Percentiles rank a stretch among this genome's conserved stretches.
phyloP scores from a whole-genome alignment of 2,329 filamentous ascomycete species.

The Penicillium verrucosum region DNA sequence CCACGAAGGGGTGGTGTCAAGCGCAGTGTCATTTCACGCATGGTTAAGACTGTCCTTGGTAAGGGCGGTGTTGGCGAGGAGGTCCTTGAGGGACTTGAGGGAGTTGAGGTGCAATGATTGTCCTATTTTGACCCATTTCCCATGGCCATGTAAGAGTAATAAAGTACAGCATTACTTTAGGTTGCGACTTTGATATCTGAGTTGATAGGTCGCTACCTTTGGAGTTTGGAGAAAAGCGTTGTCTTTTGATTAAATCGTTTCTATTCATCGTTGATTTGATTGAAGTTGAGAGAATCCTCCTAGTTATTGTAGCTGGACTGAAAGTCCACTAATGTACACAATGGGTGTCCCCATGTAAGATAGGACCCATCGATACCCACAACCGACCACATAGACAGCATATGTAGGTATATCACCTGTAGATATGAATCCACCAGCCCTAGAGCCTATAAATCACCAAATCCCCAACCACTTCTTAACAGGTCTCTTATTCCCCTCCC shows the following conservation, averaged over 20 bases:
- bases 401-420: not conserved
- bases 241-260: not conserved
- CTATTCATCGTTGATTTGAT: conserved; percentile 10
- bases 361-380: not conserved
- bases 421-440: not conserved
- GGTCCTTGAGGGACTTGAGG: conserved; percentile 75
- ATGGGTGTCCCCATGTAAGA: not conserved
- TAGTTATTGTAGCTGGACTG: conserved; percentile 1
- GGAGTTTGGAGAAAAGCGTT: conserved; percentile 13
- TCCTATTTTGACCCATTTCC: not conserved
- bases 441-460: conserved; percentile 51
- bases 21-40: conserved; percentile 65
- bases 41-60: conserved; percentile 74
- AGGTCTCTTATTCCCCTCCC: conserved; percentile 47
- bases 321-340: conserved; percentile 14
- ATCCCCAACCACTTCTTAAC: conserved; percentile 83
- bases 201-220: not conserved
- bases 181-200: not conserved
- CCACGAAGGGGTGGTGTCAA: conserved; percentile 80
- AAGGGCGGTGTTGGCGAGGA: conserved; percentile 80
- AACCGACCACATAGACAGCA: not conserved
- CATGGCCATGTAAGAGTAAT: not conserved
- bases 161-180: not conserved
- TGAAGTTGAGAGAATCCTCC: not conserved
- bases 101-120: conserved; percentile 47